Conservation (phyloP, 2,329 filamentous ascomycete species). For the Colletotrichum cordylinicola region DNA sequence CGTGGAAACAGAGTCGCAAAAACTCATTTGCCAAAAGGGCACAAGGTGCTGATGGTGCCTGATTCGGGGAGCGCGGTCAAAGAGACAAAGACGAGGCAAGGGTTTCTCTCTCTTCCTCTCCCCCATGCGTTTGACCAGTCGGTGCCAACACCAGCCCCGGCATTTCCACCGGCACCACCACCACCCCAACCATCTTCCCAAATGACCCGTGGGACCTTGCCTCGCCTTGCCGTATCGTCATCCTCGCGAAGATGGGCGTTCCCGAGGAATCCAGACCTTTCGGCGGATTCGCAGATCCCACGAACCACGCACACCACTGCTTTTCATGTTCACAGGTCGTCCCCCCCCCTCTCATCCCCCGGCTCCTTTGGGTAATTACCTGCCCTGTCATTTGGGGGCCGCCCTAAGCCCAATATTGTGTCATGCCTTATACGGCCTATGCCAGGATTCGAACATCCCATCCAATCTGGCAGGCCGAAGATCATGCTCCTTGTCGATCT, state of each 20-base stretch:
- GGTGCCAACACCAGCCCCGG: not conserved
- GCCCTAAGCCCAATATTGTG: not conserved
- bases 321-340: not conserved
- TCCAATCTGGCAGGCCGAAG: not conserved
- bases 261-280: not conserved
- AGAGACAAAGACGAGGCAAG: conserved; percentile 13
- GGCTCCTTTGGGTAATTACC: not conserved
- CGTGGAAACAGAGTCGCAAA: not conserved
- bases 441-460: not conserved
- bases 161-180: not conserved
- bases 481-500: not conserved
- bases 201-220: not conserved
- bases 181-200: not conserved
- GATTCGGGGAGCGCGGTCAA: not conserved
- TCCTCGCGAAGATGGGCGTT: not conserved
- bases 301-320: not conserved
- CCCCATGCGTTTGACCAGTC: not conserved
- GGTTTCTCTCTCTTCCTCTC: not conserved
- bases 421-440: not conserved
- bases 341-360: not conserved
- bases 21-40: not conserved
- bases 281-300: not conserved
- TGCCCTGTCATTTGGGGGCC: not conserved
- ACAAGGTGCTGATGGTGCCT: not conserved
- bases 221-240: not conserved